These are phyloP conservation scores for Calycina herbarum DNA, from an alignment of 2,329 filamentous ascomycete species.

Conservation along the genomic window DNA sequence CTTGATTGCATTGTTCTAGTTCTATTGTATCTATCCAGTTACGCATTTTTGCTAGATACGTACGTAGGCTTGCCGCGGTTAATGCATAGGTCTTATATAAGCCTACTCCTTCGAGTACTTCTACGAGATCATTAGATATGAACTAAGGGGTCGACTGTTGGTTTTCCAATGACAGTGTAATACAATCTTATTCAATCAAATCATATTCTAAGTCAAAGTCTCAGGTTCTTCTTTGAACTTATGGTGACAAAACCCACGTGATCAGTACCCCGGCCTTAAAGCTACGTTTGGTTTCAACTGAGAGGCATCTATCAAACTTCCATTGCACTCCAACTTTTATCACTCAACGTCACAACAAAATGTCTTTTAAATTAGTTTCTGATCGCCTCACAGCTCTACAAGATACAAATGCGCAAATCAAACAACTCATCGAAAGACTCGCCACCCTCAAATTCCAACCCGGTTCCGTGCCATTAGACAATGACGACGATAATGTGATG, in stretches of 20 bases:
- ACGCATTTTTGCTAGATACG: not conserved
- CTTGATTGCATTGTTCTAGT: too few relatives aligned
- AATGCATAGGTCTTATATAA: not conserved
- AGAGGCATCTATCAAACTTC: not conserved
- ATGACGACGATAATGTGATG: slow-evolving; percentile 50
- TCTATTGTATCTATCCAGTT: too few relatives aligned
- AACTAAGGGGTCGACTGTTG: too few relatives aligned
- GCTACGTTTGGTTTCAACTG: not conserved
- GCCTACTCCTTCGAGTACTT: not conserved
- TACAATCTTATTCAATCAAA: too few relatives aligned
- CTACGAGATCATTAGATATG: too few relatives aligned
- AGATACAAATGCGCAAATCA: slow-evolving; percentile 60
- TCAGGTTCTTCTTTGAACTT: too few relatives aligned
- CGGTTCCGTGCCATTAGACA: slow-evolving; percentile 54
- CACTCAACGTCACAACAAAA: slow-evolving; percentile 37
- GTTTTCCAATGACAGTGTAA: too few relatives aligned
- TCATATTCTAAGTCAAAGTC: too few relatives aligned
- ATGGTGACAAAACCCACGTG: not conserved
- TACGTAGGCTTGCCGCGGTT: not conserved
- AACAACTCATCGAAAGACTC: slow-evolving; percentile 60
- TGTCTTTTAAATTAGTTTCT: slow-evolving; percentile 62
- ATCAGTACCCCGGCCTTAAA: not conserved
- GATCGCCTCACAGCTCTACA: slow-evolving; percentile 59
- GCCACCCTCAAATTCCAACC: slow-evolving; percentile 58
- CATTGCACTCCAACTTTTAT: not conserved